A percentile compares a stretch with the other conserved stretches of the same genome.
Evolutionary conservation across 1,284 basidiomycete species (phyloP).

Genomic region (Ustilago curta): DNA sequence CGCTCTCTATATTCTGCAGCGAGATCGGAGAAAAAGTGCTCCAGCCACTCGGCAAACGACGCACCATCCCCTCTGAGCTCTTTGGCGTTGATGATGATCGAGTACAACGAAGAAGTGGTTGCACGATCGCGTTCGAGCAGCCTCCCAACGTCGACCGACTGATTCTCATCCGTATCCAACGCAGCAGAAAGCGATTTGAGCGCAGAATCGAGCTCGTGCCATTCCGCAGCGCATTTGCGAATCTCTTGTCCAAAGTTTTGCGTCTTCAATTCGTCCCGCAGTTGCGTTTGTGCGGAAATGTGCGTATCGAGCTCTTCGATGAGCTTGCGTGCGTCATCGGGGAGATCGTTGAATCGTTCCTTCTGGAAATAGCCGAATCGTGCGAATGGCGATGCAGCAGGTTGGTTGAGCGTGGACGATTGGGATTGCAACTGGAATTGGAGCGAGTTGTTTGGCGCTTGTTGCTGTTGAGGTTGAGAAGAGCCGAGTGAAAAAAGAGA

Average conservation of each 20-base stretch:
- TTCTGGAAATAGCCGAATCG: slow-evolving; percentile 62
- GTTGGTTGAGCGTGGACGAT: slow-evolving; percentile 9
- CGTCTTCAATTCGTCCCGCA: slow-evolving; percentile 57
- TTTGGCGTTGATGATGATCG: slow-evolving; percentile 56
- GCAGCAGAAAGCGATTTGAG: slow-evolving; percentile 54
- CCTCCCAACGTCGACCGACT: slow-evolving; percentile 34
- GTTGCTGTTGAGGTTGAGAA: slow-evolving; percentile 22
- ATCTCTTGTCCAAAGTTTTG: slow-evolving; percentile 56
- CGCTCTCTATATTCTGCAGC: slow-evolving; percentile 56
- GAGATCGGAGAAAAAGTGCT: slow-evolving; percentile 56
- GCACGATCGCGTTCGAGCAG: slow-evolving; percentile 59
- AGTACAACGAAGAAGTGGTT: slow-evolving; percentile 58
- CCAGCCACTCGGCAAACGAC: slow-evolving; percentile 57
- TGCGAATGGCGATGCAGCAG: slow-evolving; percentile 48
- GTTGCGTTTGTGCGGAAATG: slow-evolving; percentile 50
- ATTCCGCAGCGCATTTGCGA: slow-evolving; percentile 52
- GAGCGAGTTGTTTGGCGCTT: slow-evolving; percentile 17
- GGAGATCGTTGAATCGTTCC: slow-evolving; percentile 67
- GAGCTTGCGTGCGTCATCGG: slow-evolving; percentile 59
- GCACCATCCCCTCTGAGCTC: slow-evolving; percentile 51
- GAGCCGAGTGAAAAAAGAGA: slow-evolving; percentile 27
- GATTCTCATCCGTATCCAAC: slow-evolving; percentile 54
- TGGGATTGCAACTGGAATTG: slow-evolving; percentile 33
- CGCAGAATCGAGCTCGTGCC: slow-evolving; percentile 59
- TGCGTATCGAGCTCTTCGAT: slow-evolving; percentile 64